Base-by-base conservation (phyloP, 177 flowering plant species). In the Tripterygium wilfordii region DNA sequence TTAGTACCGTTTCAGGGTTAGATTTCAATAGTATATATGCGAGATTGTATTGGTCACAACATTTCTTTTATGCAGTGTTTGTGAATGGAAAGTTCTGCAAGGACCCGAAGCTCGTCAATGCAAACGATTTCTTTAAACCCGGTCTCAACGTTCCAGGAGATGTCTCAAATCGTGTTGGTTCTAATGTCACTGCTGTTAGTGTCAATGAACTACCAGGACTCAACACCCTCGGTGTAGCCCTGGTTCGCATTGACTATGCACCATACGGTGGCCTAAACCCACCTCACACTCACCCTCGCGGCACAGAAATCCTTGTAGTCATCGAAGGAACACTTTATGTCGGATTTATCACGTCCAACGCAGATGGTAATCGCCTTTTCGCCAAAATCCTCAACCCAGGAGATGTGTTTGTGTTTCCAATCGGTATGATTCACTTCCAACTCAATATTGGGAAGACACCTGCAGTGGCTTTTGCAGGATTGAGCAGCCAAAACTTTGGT, bases 61-160 rank as follows among this genome's bases (percentile, higher is more conserved):
- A 29, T 16, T 37, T n/a, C 19, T 38, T 21, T 20, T 9, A 6
- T 44, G 54, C n/a, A n/a, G n/a, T n/a, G n/a, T n/a, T n/a, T n/a
- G n/a, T n/a, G n/a, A n/a, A n/a, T n/a, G n/a, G n/a, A 9, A 57
- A 49, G 21, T 49, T 57, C 39, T 65, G 69, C 54, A 63, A 57
- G 47, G 40, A 53, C 45, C 53, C 49, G 0, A 51, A 20, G 36
- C 32, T 36, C 9, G 43, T 5, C 8, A 46, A 21, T 3, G 54
- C 58, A 3, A 27, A 49, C 1, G 65, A 65, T 15, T 65, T 65
- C 53, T 45, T 28, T 20, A n/a, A n/a, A n/a, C n/a, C n/a, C n/a
- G n/a, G n/a, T n/a, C n/a, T n/a, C n/a, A n/a, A n/a, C n/a, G n/a
- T n/a, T n/a, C n/a, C n/a, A n/a, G n/a, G n/a, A n/a, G n/a, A n/a